Percentiles rank a stretch among this genome's conserved stretches.
phyloP scores from a whole-genome alignment of 345 rosid species.

The Rubroshorea leprosula region DNA sequence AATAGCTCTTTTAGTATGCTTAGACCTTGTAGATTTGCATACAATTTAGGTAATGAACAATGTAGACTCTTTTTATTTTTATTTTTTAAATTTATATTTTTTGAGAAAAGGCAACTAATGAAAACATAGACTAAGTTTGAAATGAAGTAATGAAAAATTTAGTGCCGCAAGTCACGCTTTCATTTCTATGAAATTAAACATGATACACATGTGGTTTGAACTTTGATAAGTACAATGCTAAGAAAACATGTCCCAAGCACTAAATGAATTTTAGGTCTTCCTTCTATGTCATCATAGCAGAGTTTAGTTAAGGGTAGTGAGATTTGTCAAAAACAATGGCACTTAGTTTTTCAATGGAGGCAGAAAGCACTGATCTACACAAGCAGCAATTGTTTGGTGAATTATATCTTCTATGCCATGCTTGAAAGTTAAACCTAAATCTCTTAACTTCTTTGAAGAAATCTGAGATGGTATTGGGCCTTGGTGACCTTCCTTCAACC shows the following conservation, averaged over 20 bases:
- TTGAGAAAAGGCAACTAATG: neutral
- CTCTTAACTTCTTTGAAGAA: slow-evolving; percentile 64
- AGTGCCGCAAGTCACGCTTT: neutral
- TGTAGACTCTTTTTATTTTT: no score
- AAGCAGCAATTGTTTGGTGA: slow-evolving; percentile 39
- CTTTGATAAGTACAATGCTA: slow-evolving; percentile 3
- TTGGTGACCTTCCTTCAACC: slow-evolving; percentile 27
- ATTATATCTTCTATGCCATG: slow-evolving; percentile 48
- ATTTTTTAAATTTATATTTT: no score
- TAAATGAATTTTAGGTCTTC: neutral
- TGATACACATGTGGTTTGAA: slow-evolving; percentile 13
- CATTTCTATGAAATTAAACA: neutral
- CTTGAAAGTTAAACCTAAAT: slow-evolving; percentile 56
- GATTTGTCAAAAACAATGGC: neutral
- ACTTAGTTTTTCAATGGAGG: slow-evolving; percentile 14
- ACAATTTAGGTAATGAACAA: no score
- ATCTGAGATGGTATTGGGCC: slow-evolving; percentile 38
- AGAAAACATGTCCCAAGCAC: slow-evolving; percentile 16
- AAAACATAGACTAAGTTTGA: neutral
- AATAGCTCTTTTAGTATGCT: neutral
- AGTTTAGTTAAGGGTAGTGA: slow-evolving; percentile 3
- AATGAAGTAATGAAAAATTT: neutral
- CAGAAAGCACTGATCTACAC: slow-evolving; percentile 36
- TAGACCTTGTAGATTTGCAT: no score
- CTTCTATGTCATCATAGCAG: slow-evolving; percentile 1